These are phyloP conservation scores for Daedaleopsis sinensis DNA, from an alignment of 768 basidiomycete genomes.

Conservation along the genomic window DNA sequence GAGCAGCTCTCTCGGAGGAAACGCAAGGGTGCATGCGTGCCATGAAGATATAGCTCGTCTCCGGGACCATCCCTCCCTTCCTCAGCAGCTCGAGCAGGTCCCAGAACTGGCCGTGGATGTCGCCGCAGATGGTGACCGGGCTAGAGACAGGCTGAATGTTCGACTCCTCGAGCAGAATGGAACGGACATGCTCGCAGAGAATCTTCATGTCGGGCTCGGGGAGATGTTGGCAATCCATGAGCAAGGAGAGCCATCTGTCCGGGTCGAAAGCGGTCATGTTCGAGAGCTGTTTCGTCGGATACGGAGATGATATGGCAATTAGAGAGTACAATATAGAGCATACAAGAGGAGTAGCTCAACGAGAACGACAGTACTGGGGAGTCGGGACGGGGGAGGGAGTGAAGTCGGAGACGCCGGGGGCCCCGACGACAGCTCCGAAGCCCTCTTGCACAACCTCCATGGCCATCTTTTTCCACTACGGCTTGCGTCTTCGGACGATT, in stretches of 20 bases:
- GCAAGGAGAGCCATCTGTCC: constrained; percentile 87
- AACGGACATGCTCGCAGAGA: constrained; percentile 87
- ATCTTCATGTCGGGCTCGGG: constrained; percentile 92
- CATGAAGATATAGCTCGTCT: constrained; percentile 96
- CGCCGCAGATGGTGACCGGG: constrained; percentile 94
- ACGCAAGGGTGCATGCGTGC: constrained; percentile 55
- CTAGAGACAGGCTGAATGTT: constrained; percentile 96
- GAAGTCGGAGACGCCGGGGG: no score
- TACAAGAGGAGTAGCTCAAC: no score
- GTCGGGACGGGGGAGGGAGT: background rate
- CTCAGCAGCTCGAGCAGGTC: constrained; percentile 89
- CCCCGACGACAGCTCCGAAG: background rate
- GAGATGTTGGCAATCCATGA: constrained; percentile 85
- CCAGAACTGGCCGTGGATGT: constrained; percentile 99
- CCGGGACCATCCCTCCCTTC: constrained; percentile 84
- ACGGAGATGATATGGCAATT: background rate
- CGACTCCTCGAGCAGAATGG: constrained; percentile 92
- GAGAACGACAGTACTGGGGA: no score
- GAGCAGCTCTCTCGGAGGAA: constrained; percentile 17
- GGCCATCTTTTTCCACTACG: background rate
- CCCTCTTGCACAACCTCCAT: background rate
- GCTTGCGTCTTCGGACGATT: constrained; percentile 2
- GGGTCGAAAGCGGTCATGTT: constrained; percentile 45
- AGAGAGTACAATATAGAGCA: background rate
- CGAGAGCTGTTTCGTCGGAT: background rate